Evolutionary conservation across 129 eudicot species (phyloP).

Genomic region (Arctium lappa): DNA sequence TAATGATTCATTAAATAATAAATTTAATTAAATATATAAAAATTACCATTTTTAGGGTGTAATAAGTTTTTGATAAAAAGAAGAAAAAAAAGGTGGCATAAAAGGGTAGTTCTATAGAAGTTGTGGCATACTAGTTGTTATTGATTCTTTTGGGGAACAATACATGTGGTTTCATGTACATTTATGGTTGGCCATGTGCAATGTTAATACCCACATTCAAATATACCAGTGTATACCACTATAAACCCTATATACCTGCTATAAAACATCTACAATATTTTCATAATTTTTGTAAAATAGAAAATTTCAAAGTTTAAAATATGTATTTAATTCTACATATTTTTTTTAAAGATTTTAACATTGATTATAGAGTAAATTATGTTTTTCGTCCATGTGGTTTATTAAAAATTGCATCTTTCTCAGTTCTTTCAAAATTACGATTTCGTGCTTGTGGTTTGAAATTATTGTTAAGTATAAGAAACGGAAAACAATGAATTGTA

Average conservation of each 20-base stretch:
- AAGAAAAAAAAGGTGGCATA: neutral
- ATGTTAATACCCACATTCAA: slow-evolving; percentile 25
- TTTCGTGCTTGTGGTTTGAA: too few relatives aligned
- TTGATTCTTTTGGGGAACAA: slow-evolving; percentile 35
- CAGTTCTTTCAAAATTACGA: too few relatives aligned
- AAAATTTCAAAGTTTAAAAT: too few relatives aligned
- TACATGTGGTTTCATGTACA: slow-evolving; percentile 38
- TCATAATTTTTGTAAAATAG: neutral
- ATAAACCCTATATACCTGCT: neutral
- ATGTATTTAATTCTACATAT: too few relatives aligned
- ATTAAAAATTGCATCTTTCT: too few relatives aligned
- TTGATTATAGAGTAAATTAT: too few relatives aligned
- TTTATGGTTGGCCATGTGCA: slow-evolving; percentile 43
- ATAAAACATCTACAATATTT: neutral
- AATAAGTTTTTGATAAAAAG: neutral
- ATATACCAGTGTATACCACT: neutral
- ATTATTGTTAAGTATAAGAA: too few relatives aligned
- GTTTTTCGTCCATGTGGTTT: too few relatives aligned
- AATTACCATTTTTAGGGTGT: neutral
- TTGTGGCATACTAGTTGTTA: slow-evolving; percentile 25
- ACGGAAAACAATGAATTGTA: too few relatives aligned
- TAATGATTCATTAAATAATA: too few relatives aligned
- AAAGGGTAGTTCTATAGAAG: slow-evolving; percentile 15
- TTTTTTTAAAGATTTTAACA: too few relatives aligned
- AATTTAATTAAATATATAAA: too few relatives aligned